These are phyloP conservation scores for Penicillium brasilianum DNA, from an alignment of 2,329 filamentous ascomycete species.

Conservation along the genomic window DNA sequence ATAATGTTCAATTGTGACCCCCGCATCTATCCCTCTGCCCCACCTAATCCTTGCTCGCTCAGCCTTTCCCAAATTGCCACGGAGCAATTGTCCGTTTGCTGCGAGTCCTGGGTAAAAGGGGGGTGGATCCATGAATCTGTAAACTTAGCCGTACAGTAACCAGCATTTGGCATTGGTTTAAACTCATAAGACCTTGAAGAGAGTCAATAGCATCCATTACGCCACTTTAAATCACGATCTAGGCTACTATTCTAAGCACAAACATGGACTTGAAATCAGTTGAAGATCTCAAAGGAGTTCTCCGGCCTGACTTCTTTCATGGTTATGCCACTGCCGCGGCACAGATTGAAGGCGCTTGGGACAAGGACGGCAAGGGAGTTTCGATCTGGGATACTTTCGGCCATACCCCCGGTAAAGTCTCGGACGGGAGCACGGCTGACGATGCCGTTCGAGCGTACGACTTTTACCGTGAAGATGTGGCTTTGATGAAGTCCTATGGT, in stretches of 20 bases:
- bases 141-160: conserved; percentile 1
- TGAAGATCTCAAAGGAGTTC: conserved; percentile 33
- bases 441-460: conserved; percentile 83
- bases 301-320: conserved; percentile 36
- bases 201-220: background rate
- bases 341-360: conserved; percentile 75
- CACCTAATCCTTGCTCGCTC: conserved; percentile 7
- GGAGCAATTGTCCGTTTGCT: conserved; percentile 15
- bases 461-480: conserved; percentile 72
- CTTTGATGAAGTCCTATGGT: conserved; percentile 72
- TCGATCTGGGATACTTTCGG: conserved; percentile 86
- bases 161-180: background rate
- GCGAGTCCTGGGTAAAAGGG: conserved; percentile 14
- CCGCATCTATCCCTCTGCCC: conserved; percentile 3
- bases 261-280: conserved; percentile 34
- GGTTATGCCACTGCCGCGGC: conserved; percentile 39
- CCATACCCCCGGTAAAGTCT: conserved; percentile 74
- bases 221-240: background rate
- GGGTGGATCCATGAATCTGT: background rate
- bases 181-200: background rate
- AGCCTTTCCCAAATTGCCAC: conserved; percentile 18
- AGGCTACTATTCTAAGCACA: background rate
- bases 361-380: conserved; percentile 74
- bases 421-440: conserved; percentile 71
- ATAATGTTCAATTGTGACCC: background rate